Evolutionary conservation across 139 green algal species (phyloP).

Genomic region (Ostreobium quekettii): DNA sequence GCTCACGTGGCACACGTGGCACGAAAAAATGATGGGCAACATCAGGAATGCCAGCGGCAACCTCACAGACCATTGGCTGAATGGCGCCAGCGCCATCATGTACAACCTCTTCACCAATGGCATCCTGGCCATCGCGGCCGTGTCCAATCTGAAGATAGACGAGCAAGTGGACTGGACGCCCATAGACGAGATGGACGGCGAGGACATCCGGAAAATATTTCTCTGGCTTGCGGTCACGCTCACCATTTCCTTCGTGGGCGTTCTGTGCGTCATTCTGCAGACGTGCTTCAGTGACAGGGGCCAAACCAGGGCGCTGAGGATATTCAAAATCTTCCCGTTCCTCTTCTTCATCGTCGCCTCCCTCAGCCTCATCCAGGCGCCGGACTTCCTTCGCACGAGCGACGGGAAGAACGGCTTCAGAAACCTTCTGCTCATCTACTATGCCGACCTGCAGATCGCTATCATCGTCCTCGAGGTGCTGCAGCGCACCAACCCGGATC

Average conservation of each 20-base stretch:
- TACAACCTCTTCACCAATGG: slow-evolving; percentile 6
- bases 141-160: slow-evolving; percentile 23
- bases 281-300: no score
- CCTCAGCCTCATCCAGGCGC: not conserved
- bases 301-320: no score
- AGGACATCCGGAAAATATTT: no score
- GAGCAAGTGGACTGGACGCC: no score
- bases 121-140: slow-evolving; percentile 26
- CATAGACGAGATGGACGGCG: no score
- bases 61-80: slow-evolving; percentile 24
- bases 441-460: slow-evolving; percentile 29
- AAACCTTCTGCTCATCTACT: slow-evolving; percentile 32
- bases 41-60: slow-evolving; percentile 22
- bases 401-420: slow-evolving; percentile 10
- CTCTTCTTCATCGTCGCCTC: slow-evolving; percentile 1
- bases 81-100: slow-evolving; percentile 18
- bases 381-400: not conserved
- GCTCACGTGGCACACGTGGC: slow-evolving; percentile 31
- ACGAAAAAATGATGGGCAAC: slow-evolving; percentile 27
- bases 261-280: no score
- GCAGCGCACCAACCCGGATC: slow-evolving; percentile 24
- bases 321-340: no score
- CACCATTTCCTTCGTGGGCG: no score
- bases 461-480: slow-evolving; percentile 19
- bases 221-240: no score